These are phyloP conservation scores for Yarrowia keelungensis DNA, from an alignment of 805 yeast genomes.

Conservation along the genomic window DNA sequence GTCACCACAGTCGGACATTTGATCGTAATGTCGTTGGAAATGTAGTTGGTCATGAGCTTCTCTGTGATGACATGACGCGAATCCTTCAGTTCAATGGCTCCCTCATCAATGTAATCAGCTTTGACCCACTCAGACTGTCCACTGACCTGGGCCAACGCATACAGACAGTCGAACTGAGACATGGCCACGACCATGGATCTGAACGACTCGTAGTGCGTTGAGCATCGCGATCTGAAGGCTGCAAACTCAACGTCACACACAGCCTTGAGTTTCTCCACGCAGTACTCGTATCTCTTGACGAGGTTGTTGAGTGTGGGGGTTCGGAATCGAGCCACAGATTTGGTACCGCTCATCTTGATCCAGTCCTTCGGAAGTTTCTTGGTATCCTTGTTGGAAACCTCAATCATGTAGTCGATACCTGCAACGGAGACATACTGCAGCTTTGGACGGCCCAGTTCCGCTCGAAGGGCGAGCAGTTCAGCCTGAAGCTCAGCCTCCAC, in stretches of 20 bases:
- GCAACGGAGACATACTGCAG: conserved; percentile 62
- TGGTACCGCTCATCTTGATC: conserved; percentile 78
- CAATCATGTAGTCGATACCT: conserved; percentile 76
- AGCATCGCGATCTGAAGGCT: conserved; percentile 52
- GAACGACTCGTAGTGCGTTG: conserved; percentile 52
- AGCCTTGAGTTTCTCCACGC: conserved; percentile 60
- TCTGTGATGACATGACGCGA: conserved; percentile 76
- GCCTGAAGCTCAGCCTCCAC: conserved; percentile 58
- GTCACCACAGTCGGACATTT: conserved; percentile 71
- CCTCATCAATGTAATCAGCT: conserved; percentile 59
- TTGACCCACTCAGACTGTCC: conserved; percentile 55
- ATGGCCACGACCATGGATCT: conserved; percentile 57
- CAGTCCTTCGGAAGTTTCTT: conserved; percentile 73
- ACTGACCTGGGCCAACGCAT: conserved; percentile 70
- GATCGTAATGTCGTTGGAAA: conserved; percentile 56
- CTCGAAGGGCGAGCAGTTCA: conserved; percentile 60
- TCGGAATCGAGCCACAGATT: conserved; percentile 71
- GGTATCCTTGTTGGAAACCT: conserved; percentile 67
- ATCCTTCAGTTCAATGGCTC: conserved; percentile 58
- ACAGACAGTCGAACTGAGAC: conserved; percentile 68
- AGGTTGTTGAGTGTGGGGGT: conserved; percentile 64
- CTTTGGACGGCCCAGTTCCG: conserved; percentile 61
- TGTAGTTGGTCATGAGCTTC: conserved; percentile 70
- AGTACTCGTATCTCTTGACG: conserved; percentile 63
- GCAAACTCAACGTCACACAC: conserved; percentile 59